Evolutionary conservation across 495 filamentous ascomycete genomes (phyloP), one percentile per base, ranked within the genome.

Genomic region (Daldinia caldariorum): DNA sequence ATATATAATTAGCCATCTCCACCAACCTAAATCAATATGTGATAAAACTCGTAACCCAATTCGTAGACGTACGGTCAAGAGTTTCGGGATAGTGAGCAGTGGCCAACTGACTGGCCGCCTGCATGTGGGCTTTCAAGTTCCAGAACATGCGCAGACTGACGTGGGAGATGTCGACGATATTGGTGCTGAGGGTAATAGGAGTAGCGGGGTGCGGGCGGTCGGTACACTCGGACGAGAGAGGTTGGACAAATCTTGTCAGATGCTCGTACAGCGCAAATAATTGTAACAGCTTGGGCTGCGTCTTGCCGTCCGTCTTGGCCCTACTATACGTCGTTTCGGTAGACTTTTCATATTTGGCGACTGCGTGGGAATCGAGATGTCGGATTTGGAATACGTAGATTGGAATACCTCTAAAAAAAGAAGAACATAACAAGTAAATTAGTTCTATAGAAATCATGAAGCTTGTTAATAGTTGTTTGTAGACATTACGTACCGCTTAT

Each of bases 1-100:
- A 47, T 10, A 1, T 10, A 1, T 12, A 12, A 22, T 47, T 4
- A 47, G 43, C 1, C 12, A 22, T 9, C 20, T 22, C 9, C 9
- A 20, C 16, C 2, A 22, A 20, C 20, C 7, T 6, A 20, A 47
- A 1, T 14, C 37, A 9, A 13, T 2, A 35, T 35, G 6, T 35
- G 9, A 13, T 18, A 12, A 5, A 47, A 4, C 3, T 7, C 8
- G 9, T 10, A 45, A 45, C 18, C 18, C 32, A 9, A 59, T 35
- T 54, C 1, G 39, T 13, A 51, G 35, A 81, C 89, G 61, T 80
- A 92, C 90, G 77, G 76, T 95, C 92, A 55, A 97, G 79, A 2
- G 92, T 97, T 79, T 97, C 94, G 0, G 94, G 94, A 75, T 97
- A 97, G 79, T 95, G 91, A 3, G 92, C 92, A 14, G 93, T 96